phyloP scores from a whole-genome alignment of 129 eudicot species.

The Deinandra increscens region DNA sequence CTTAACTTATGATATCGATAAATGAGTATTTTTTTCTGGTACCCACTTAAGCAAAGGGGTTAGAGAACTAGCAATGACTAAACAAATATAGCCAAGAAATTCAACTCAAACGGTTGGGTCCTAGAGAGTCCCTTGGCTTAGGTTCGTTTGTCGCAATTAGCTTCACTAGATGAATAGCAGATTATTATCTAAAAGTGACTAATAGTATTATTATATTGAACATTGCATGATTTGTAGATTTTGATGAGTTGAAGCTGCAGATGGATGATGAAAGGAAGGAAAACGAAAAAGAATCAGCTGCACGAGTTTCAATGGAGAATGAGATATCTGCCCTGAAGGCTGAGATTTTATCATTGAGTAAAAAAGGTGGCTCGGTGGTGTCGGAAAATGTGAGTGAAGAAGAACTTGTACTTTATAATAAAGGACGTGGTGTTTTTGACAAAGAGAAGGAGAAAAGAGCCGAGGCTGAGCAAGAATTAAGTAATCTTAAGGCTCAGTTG shows the following conservation, averaged over 20 bases:
- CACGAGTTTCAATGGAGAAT: conserved; percentile 34
- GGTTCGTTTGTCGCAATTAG: no score
- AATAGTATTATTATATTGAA: not conserved
- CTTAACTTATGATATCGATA: not conserved
- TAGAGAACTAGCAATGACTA: not conserved
- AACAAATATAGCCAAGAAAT: not conserved
- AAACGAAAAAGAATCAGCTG: conserved; percentile 36
- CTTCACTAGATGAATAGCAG: not conserved
- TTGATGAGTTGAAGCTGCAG: conserved; percentile 43
- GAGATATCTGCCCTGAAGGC: conserved; percentile 34
- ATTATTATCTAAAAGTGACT: not conserved
- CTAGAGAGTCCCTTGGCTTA: no score
- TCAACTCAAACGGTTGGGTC: no score
- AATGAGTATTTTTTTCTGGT: not conserved
- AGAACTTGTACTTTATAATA: conserved; percentile 30
- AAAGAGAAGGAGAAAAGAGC: conserved; percentile 34
- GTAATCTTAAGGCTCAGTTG: conserved; percentile 26
- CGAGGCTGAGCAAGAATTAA: conserved; percentile 27
- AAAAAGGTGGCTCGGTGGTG: conserved; percentile 29
- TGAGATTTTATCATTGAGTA: conserved; percentile 34
- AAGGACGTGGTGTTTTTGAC: conserved; percentile 20
- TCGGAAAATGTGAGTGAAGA: conserved; percentile 18
- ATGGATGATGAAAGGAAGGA: conserved; percentile 32
- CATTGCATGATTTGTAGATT: conserved; percentile 38
- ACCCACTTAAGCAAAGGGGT: not conserved